Base-by-base conservation (phyloP, 805 yeast species). In the Wickerhamomyces xylosicus region DNA sequence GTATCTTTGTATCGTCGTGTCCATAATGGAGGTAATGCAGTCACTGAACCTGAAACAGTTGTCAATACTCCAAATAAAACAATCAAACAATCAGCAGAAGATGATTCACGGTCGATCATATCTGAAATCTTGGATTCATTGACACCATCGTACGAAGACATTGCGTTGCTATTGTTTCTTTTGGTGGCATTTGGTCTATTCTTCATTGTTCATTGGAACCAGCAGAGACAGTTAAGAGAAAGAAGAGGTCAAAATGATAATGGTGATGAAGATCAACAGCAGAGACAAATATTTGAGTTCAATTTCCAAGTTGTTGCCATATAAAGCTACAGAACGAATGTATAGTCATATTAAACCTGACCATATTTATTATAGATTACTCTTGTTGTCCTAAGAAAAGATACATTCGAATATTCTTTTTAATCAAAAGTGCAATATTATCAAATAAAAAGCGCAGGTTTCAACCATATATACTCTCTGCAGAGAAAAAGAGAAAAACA, bases 1-100 rank as follows among this genome's bases (percentile, higher is more conserved):
- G 35, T 52, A 19, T 48, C 48, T 13, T 37, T 59, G 37, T 62
- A 59, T 41, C 41, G 44, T 7, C 48, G 47, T n/a, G 40, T 59
- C 17, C 45, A 58, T 34, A 21, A 21, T 21, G 25, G 25, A 10
- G 25, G 25, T 21, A 10, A 21, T 21, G 25, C n/a, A n/a, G 36
- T 33, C 5, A 29, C 22, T 1, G 28, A 31, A 9, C 28, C 13
- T 9, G 28, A 22, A 13, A 22, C 13, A 14, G 32, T 35, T 20
- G 28, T 29, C 1, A 43, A 28, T n/a, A 14, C 18, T 19, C 40
- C 32, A 1, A 38, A 29, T 1, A 13, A 13, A 5, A 14, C 13
- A 14, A 33, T 19, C 29, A 37, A 18, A n/a, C 38, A 4, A 32
- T 35, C 5, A 25, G 39, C 19, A 11, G 9, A 41, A 34, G 38